These are phyloP conservation scores for Trichocomaceae sp. DNA, from an alignment of 2,329 filamentous ascomycete species.

Conservation along the genomic window DNA sequence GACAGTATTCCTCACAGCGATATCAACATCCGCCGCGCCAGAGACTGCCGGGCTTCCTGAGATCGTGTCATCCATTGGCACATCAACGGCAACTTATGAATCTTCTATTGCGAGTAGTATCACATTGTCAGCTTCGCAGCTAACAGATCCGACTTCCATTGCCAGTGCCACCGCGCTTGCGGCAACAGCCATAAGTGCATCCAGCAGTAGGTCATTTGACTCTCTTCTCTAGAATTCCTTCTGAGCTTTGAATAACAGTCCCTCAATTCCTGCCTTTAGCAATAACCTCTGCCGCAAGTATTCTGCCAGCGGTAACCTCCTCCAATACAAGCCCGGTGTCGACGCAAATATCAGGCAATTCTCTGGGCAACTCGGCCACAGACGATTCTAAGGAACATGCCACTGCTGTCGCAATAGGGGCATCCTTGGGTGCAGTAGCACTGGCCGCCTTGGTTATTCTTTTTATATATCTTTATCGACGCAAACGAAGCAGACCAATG, in stretches of 20 bases:
- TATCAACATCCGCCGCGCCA: conserved; percentile 11
- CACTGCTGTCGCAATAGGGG: conserved; percentile 8
- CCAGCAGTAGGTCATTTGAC: conserved; percentile 4
- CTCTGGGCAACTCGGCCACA: not conserved
- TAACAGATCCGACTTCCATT: not conserved
- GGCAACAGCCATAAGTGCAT: not conserved
- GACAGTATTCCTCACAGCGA: conserved; percentile 14
- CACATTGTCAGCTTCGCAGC: not conserved
- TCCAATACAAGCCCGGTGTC: not conserved
- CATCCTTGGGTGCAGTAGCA: conserved; percentile 7
- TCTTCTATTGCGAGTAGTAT: not conserved
- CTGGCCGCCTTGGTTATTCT: conserved; percentile 6
- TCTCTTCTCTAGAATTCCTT: not conserved
- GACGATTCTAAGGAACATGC: not conserved
- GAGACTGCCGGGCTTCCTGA: not conserved
- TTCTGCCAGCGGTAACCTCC: not conserved
- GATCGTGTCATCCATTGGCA: not conserved
- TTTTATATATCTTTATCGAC: conserved; percentile 8
- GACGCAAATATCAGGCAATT: conserved; percentile 2
- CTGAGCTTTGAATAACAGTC: not conserved
- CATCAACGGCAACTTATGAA: not conserved
- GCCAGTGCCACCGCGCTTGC: not conserved
- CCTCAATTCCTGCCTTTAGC: not conserved
- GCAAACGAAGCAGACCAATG: not conserved
- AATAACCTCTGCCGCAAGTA: not conserved